These are phyloP conservation scores for Trichosporon sp. DNA, from an alignment of 1,284 basidiomycete genomes.

Conservation along the genomic window DNA sequence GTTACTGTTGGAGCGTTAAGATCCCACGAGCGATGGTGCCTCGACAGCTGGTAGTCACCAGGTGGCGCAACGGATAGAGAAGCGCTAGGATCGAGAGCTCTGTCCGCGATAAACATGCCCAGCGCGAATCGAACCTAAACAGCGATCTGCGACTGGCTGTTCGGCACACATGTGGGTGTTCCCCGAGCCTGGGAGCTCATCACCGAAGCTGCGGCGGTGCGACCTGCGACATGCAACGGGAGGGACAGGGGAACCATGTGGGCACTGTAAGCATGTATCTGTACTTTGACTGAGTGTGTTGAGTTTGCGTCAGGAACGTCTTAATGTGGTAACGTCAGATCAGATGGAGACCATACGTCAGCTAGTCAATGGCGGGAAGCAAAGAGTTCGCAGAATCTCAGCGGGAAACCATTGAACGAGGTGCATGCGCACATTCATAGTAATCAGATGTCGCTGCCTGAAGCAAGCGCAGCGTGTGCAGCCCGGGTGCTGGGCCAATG, in stretches of 20 bases:
- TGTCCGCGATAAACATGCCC: not conserved
- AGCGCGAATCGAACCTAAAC: not conserved
- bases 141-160: not conserved
- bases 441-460: too few relatives aligned
- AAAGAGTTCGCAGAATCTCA: not conserved
- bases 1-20: not conserved
- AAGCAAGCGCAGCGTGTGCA: too few relatives aligned
- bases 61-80: not conserved
- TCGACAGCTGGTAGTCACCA: not conserved
- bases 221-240: not conserved
- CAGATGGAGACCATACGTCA: not conserved
- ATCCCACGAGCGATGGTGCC: not conserved
- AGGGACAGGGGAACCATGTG: not conserved
- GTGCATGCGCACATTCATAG: not conserved
- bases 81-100: not conserved
- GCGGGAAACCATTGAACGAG: too few relatives aligned
- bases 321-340: not conserved
- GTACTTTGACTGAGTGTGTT: not conserved
- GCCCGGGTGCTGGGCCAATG: too few relatives aligned
- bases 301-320: not conserved
- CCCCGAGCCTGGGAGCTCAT: not conserved
- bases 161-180: not conserved
- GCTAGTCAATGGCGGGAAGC: not conserved
- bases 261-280: slow-evolving; percentile 6
- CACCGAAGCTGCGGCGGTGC: too few relatives aligned